Evolutionary conservation across 495 filamentous ascomycete genomes (phyloP).

Genomic region (Cryomyces minteri): DNA sequence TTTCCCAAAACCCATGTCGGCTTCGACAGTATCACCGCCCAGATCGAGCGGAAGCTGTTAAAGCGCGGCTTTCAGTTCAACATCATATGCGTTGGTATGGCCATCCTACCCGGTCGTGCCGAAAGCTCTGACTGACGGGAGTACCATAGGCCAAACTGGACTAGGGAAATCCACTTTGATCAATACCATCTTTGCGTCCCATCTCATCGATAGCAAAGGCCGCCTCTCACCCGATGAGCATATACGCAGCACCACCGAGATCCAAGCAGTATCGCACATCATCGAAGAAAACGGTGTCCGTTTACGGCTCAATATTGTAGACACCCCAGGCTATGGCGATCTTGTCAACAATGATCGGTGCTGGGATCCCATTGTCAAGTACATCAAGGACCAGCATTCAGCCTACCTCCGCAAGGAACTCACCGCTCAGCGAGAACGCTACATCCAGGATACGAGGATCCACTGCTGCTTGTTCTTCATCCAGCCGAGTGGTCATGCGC

Average conservation of each 20-base stretch:
- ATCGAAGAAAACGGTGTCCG: constrained; percentile 93
- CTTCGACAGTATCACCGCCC: constrained; percentile 96
- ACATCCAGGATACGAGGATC: constrained; percentile 97
- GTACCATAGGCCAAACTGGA: constrained; percentile 71
- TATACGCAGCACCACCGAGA: constrained; percentile 91
- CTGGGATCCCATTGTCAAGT: constrained; percentile 96
- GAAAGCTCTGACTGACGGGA: not conserved
- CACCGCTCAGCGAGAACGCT: constrained; percentile 97
- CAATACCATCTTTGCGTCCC: constrained; percentile 99
- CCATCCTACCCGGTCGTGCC: not conserved
- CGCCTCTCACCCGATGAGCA: constrained; percentile 79
- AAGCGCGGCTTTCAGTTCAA: constrained; percentile 99
- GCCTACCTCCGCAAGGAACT: constrained; percentile 99
- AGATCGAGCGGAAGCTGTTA: constrained; percentile 97
- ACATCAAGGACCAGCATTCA: constrained; percentile 99
- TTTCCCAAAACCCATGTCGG: constrained; percentile 95
- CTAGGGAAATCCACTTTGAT: constrained; percentile 97
- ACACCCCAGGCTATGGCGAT: constrained; percentile 65
- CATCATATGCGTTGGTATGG: constrained; percentile 97
- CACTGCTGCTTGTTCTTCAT: constrained; percentile 99
- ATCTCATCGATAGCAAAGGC: constrained; percentile 97
- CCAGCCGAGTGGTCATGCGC: constrained; percentile 89
- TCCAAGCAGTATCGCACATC: constrained; percentile 91
- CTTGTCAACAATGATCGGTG: constrained; percentile 73
- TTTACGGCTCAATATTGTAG: constrained; percentile 61